Evolutionary conservation across 2,329 filamentous ascomycete species (phyloP), one percentile per base, ranked within the genome.

Genomic region (Cladophialophora exuberans): DNA sequence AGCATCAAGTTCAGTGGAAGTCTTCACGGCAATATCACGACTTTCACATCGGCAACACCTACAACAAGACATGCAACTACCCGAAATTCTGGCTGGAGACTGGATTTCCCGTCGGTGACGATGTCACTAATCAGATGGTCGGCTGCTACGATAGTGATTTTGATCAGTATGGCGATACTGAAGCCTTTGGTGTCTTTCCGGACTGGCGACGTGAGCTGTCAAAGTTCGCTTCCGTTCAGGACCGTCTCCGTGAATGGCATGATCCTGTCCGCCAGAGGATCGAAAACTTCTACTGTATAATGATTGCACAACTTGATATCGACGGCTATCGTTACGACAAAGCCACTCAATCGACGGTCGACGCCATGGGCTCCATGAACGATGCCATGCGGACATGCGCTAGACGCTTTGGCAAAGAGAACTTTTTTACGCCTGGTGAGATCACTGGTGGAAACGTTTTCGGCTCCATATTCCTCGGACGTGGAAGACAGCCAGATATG

Each of bases 251-350:
- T 48, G 83, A 86, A 62, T 87, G 84, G 84, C 64, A 78, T 22
- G 79, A 81, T 2, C 77, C 78, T 10, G 83, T 86, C 0, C 71
- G 78, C 26, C 74, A 79, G 42, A 82, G 82, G 61, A 71, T 87
- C 54, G 78, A 81, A 58, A 78, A 78, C 39, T 83, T 86, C 62
- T 84, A 83, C 1, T 87, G 84, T 69, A 82, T 86, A 68, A 75
- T 82, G 28, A 84, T 87, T 53, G 69, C 74, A 20, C 80, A 78
- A 59, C 73, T 87, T n/a, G 84, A 87, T 63, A 80, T 87, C 52
- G 84, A 87, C 64, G 84, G 83, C 0, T 85, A 83, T 64, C 80
- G 84, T 50, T 84, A 85, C 68, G 84, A 87, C 70, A 87, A 87
- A 68, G 84, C 83, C 1, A 80, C 82, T 13, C 83, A 86, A 63